These are phyloP conservation scores for Theobroma grandiflorum DNA, from an alignment of 441 rosid genomes.

Conservation along the genomic window DNA sequence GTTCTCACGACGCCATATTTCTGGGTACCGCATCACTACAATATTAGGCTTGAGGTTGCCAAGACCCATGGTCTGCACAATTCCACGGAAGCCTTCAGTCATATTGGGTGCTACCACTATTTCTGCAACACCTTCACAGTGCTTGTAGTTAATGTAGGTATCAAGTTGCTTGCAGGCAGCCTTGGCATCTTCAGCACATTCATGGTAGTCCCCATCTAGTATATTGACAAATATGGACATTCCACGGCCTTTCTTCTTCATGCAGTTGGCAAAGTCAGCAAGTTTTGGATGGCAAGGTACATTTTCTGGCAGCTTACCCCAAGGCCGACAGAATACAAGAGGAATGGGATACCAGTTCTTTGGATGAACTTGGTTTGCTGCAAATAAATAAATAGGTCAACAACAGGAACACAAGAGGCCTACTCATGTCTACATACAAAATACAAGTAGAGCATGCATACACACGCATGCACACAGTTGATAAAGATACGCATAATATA, in stretches of 20 bases:
- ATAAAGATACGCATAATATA: slow-evolving; percentile 22
- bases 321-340: slow-evolving; percentile 95
- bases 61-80: slow-evolving; percentile 98
- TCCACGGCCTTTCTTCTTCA: slow-evolving; percentile 99
- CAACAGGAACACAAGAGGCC: background rate
- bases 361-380: slow-evolving; percentile 99
- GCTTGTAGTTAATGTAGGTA: slow-evolving; percentile 90
- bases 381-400: slow-evolving; percentile 31
- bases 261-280: slow-evolving; percentile 98
- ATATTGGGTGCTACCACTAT: slow-evolving; percentile 98
- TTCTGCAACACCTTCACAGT: slow-evolving; percentile 98
- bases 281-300: slow-evolving; percentile 99
- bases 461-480: background rate
- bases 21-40: slow-evolving; percentile 97
- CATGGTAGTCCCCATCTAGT: slow-evolving; percentile 94
- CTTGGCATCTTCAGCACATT: slow-evolving; percentile 96
- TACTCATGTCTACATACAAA: slow-evolving; percentile 1
- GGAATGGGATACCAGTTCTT: slow-evolving; percentile 99
- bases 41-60: slow-evolving; percentile 99
- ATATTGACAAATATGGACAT: slow-evolving; percentile 96
- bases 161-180: slow-evolving; percentile 85
- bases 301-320: slow-evolving; percentile 99
- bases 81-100: slow-evolving; percentile 97
- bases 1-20: slow-evolving; percentile 98
- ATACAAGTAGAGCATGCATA: slow-evolving; percentile 21